Base-by-base conservation (phyloP, 176 grass and related monocot genomes). In the Saccharum officinarum region DNA sequence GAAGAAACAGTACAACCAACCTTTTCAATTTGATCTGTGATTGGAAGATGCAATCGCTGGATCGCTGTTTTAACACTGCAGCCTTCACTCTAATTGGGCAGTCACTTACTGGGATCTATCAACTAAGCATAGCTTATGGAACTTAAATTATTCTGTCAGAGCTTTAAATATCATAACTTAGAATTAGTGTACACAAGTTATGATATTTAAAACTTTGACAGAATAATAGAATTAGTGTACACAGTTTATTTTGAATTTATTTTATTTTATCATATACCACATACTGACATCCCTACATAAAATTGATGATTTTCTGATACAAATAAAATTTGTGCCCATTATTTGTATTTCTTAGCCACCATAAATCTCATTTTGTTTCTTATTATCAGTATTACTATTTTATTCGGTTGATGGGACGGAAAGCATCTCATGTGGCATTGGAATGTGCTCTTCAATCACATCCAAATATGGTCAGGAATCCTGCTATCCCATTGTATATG, bases 401-500 rank as follows among this genome's bases (percentile, higher is more conserved):
- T 83, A 94, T 99, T 91, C 93, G 97, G 4, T 31, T 99, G 75
- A 99, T 99, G 97, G 97, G 97, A 30, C 92, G 94, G 44, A 99
- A 99, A 86, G 94, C 97, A 64, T 99, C 97, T 77, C 97, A 99
- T 83, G 97, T 99, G 60, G 97, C 97, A 37, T 76, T 99, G 89
- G 97, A 99, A 57, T 99, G 94, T 88, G 71, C 93, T 84, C 97
- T 99, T 78, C 97, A 99, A 67, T 96, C 97, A 20, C 97, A 99
- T 89, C 97, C 97, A 28, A 99, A 99, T 89, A 94, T 96, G 97
- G 97, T 99, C 16, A 94, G 91, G 87, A 98, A 17, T 84, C 28
- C 42, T 84, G n/a, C 26, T 33, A 83, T 75, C 77, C 42, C 83
- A 39, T 67, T 40, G 28, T 25, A n/a, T 75, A 25, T 55, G 6